These are phyloP conservation scores for Dictyostelium gargantuum DNA, from an alignment of 208 protist genomes.

Conservation along the genomic window DNA sequence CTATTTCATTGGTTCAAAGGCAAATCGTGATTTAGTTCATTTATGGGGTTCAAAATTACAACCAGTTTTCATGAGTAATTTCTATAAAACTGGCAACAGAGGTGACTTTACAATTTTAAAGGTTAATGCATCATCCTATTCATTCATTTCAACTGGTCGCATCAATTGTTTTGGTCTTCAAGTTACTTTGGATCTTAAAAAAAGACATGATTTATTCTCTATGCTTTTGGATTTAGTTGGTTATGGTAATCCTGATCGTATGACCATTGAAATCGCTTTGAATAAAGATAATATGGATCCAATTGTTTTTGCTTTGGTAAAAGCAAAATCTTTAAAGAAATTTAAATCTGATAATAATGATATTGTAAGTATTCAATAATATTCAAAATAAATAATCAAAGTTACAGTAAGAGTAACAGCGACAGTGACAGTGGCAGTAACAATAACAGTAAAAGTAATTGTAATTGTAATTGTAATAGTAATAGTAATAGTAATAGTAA, in stretches of 20 bases:
- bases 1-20: slow-evolving; percentile 24
- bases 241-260: slow-evolving; percentile 18
- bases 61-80: neutral
- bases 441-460: neutral
- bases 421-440: neutral
- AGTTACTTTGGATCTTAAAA: slow-evolving; percentile 5
- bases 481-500: neutral
- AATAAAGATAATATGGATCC: slow-evolving; percentile 19
- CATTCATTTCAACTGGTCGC: slow-evolving; percentile 18
- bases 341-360: slow-evolving; percentile 40
- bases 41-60: slow-evolving; percentile 1
- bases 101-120: slow-evolving; percentile 10
- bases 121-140: slow-evolving; percentile 3
- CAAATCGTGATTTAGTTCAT: slow-evolving; percentile 11
- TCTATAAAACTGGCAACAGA: neutral
- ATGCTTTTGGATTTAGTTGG: neutral
- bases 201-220: slow-evolving; percentile 54
- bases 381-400: no score
- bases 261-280: slow-evolving; percentile 31
- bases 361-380: slow-evolving; percentile 53
- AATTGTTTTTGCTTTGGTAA: slow-evolving; percentile 33
- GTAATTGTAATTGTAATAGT: neutral
- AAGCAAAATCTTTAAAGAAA: neutral
- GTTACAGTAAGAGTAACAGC: neutral
- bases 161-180: slow-evolving; percentile 31